Percentiles rank a stretch among this genome's conserved stretches.
These are phyloP conservation scores for Solanum commersonii DNA, from an alignment of 257 asterid species.

Conservation along the genomic window DNA sequence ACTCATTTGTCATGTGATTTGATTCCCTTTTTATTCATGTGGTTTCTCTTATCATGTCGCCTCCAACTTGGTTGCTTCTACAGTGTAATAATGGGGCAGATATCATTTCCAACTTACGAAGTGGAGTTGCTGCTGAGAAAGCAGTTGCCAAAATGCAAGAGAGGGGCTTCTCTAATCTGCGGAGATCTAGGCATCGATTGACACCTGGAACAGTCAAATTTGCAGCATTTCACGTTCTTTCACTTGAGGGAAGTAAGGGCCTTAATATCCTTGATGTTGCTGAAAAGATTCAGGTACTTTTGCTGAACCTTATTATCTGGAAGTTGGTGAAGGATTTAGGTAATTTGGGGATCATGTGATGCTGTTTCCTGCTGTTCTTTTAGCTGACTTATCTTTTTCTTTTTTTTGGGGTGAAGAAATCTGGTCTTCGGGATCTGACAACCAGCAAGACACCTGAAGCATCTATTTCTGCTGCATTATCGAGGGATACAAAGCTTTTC, in stretches of 20 bases:
- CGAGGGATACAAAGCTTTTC: conserved; percentile 83
- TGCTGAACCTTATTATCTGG: neutral
- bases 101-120: conserved; percentile 61
- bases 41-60: neutral
- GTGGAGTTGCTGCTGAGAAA: conserved; percentile 82
- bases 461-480: conserved; percentile 89
- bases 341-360: neutral
- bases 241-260: conserved; percentile 81
- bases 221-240: conserved; percentile 85
- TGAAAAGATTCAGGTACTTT: conserved; percentile 80
- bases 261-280: conserved; percentile 75
- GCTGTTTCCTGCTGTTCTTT: neutral
- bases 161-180: conserved; percentile 63
- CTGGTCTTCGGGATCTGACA: conserved; percentile 91
- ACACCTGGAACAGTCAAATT: conserved; percentile 97
- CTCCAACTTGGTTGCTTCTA: conserved; percentile 6
- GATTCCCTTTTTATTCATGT: neutral
- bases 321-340: conserved; percentile 1
- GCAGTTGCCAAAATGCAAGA: conserved; percentile 83
- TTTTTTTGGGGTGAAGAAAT: conserved; percentile 34
- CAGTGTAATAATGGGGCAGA: conserved; percentile 55
- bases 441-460: conserved; percentile 98
- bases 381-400: neutral
- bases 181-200: conserved; percentile 80
- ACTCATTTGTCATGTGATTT: neutral